Conservation (phyloP, 495 filamentous ascomycete genomes). For the Filosporella fistucella region DNA sequence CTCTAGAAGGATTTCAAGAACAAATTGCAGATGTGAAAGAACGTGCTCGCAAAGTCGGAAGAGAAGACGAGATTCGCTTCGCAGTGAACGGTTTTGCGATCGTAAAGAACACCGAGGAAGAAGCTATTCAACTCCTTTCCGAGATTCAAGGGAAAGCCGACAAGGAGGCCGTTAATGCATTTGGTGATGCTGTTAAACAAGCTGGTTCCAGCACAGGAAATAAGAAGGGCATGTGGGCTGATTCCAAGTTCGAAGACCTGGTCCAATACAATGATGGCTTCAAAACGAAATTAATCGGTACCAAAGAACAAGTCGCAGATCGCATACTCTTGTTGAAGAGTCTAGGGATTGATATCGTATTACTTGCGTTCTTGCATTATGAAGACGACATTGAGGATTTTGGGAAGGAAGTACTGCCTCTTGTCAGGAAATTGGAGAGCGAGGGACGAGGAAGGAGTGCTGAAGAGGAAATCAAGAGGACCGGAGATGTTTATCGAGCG, state of each 20-base stretch:
- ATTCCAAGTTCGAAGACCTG: slow-evolving; percentile 40
- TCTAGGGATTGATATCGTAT: slow-evolving; percentile 36
- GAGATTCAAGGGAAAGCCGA: slow-evolving; percentile 48
- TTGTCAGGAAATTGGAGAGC: slow-evolving; percentile 38
- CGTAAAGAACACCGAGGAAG: slow-evolving; percentile 42
- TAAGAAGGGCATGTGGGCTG: slow-evolving; percentile 43
- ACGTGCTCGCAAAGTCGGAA: slow-evolving; percentile 31
- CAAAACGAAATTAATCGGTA: slow-evolving; percentile 46
- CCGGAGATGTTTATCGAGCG: slow-evolving; percentile 35
- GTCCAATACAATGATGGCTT: slow-evolving; percentile 49
- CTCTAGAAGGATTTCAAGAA: slow-evolving; percentile 39
- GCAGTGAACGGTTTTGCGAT: slow-evolving; percentile 45
- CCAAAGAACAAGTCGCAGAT: slow-evolving; percentile 42
- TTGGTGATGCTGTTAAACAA: slow-evolving; percentile 37
- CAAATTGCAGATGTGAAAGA: slow-evolving; percentile 41
- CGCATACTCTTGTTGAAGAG: slow-evolving; percentile 41
- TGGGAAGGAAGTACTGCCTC: slow-evolving; percentile 36
- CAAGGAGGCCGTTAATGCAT: slow-evolving; percentile 39
- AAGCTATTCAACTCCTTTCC: slow-evolving; percentile 36
- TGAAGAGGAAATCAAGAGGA: slow-evolving; percentile 34
- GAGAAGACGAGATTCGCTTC: slow-evolving; percentile 35
- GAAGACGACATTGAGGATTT: slow-evolving; percentile 43
- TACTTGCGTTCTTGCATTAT: slow-evolving; percentile 42
- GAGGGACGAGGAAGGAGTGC: slow-evolving; percentile 39
- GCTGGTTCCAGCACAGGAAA: slow-evolving; percentile 36